Evolutionary conservation across 352 stramenopile species (phyloP).

Genomic region (Saprolegnia diclina): DNA sequence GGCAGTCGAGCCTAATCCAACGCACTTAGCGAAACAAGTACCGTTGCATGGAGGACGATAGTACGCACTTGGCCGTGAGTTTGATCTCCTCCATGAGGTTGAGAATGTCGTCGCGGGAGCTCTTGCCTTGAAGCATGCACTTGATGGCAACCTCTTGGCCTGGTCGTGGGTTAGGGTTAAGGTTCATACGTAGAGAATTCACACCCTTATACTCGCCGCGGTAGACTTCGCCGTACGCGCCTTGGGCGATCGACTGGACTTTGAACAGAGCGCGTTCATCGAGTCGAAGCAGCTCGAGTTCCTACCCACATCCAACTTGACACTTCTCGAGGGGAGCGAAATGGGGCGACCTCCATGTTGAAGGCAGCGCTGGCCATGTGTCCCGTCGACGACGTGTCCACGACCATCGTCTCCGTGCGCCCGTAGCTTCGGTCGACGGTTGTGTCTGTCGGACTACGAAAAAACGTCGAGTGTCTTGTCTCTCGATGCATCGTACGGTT

Average conservation of each 20-base stretch:
- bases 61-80: slow-evolving; percentile 34
- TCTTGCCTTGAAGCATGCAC: slow-evolving; percentile 36
- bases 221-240: slow-evolving; percentile 73
- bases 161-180: background rate
- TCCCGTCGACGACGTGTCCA: background rate
- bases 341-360: slow-evolving; percentile 10
- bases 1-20: slow-evolving; percentile 9
- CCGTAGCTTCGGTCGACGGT: background rate
- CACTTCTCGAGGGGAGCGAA: background rate
- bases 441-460: background rate
- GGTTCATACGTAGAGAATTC: background rate
- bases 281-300: slow-evolving; percentile 16
- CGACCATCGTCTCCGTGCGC: background rate
- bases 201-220: slow-evolving; percentile 60
- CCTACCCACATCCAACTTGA: background rate
- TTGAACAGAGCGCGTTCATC: slow-evolving; percentile 18
- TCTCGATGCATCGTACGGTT: background rate
- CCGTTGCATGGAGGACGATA: background rate
- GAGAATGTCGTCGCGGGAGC: slow-evolving; percentile 30
- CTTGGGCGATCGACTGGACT: slow-evolving; percentile 25
- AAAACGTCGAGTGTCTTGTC: background rate
- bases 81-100: slow-evolving; percentile 43
- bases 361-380: background rate
- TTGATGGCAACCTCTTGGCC: slow-evolving; percentile 65
- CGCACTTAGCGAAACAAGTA: background rate